These are phyloP conservation scores for Rubus parviflorus DNA, from an alignment of 306 rosid genomes.

Conservation along the genomic window DNA sequence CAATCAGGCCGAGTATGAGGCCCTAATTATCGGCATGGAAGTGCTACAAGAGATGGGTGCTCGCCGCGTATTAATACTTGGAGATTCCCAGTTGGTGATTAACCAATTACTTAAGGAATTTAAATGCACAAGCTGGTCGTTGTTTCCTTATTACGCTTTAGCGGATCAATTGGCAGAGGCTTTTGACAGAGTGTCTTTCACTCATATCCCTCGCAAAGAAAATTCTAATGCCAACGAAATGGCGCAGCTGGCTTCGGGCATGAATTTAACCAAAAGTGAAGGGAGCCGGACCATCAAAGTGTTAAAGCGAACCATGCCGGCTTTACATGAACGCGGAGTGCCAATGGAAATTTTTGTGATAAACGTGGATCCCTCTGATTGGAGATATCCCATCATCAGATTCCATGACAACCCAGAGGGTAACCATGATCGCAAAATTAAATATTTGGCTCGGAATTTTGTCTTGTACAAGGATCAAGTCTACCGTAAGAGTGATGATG, in stretches of 20 bases:
- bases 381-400: background rate
- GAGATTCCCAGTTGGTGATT: background rate
- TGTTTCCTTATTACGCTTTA: background rate
- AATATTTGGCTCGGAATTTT: background rate
- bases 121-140: background rate
- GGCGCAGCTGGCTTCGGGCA: background rate
- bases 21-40: background rate
- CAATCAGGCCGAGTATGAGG: background rate
- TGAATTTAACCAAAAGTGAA: background rate
- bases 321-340: background rate
- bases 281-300: background rate
- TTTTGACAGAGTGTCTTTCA: background rate
- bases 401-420: background rate
- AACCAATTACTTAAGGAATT: background rate
- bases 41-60: background rate
- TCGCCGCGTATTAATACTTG: background rate
- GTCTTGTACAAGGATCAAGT: background rate
- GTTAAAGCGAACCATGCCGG: background rate
- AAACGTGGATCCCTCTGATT: background rate
- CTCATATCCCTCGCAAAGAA: background rate
- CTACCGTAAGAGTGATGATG: background rate
- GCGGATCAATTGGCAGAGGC: background rate
- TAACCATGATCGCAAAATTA: background rate
- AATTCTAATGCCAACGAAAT: background rate
- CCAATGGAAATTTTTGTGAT: background rate